Conservation (phyloP, 257 asterid genomes). For the Solanum neorickii region DNA sequence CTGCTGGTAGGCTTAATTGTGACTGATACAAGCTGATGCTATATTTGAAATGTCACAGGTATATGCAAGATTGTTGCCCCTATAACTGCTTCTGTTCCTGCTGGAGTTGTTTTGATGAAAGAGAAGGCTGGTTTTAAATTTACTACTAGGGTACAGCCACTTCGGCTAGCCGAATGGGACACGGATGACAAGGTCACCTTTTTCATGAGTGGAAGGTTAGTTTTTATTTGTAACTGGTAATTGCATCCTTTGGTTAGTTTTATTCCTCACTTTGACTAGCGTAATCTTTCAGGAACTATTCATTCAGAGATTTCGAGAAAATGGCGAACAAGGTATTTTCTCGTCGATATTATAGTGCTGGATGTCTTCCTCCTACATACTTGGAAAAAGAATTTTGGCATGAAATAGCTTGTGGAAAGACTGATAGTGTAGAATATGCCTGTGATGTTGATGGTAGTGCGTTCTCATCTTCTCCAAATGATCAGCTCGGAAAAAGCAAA, state of each 20-base stretch:
- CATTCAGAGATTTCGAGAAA: slow-evolving; percentile 96
- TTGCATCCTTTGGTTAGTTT: background rate
- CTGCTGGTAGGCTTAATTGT: background rate
- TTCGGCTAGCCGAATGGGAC: slow-evolving; percentile 95
- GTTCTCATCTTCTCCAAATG: slow-evolving; percentile 78
- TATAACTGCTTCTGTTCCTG: slow-evolving; percentile 86
- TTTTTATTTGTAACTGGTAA: background rate
- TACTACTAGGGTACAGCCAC: slow-evolving; percentile 96
- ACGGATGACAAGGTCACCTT: slow-evolving; percentile 82
- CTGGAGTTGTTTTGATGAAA: slow-evolving; percentile 87
- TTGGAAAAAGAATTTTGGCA: slow-evolving; percentile 97
- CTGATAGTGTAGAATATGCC: slow-evolving; percentile 98
- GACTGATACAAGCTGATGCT: slow-evolving; percentile 2
- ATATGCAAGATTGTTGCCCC: slow-evolving; percentile 96
- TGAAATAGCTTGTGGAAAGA: slow-evolving; percentile 93
- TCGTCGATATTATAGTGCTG: slow-evolving; percentile 81
- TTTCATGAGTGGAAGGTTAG: slow-evolving; percentile 93
- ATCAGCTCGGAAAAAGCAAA: slow-evolving; percentile 84
- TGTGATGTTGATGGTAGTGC: slow-evolving; percentile 99
- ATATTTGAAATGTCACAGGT: slow-evolving; percentile 36
- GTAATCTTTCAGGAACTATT: slow-evolving; percentile 64
- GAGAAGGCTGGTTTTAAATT: slow-evolving; percentile 85
- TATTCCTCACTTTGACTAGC: slow-evolving; percentile 16
- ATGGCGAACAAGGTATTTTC: slow-evolving; percentile 95
- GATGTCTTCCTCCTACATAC: slow-evolving; percentile 81